A percentile compares a stretch with the other conserved stretches of the same genome.
phyloP scores from a whole-genome alignment of 1,284 basidiomycete genomes.

The Salmacisia buchloeana region DNA sequence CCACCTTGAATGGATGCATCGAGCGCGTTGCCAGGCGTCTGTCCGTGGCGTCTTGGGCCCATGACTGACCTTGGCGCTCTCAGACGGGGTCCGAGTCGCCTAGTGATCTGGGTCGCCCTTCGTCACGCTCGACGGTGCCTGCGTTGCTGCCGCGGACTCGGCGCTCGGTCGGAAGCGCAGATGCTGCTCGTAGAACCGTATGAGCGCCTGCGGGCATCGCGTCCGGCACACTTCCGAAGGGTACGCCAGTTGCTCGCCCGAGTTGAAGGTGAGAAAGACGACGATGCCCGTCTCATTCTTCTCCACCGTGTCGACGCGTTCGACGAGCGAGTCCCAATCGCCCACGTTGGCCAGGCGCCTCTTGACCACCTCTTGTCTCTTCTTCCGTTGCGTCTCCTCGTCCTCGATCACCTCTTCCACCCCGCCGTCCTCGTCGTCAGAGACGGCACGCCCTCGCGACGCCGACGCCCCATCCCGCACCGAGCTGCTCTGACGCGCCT shows the following conservation, averaged over 20 bases:
- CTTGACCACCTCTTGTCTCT: slow-evolving; percentile 22
- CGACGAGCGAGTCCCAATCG: slow-evolving; percentile 35
- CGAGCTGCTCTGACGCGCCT: not conserved
- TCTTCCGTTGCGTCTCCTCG: slow-evolving; percentile 14
- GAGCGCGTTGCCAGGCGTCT: no score
- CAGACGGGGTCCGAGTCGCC: no score
- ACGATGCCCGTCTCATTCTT: slow-evolving; percentile 22
- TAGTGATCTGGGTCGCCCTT: no score
- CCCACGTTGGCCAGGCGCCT: slow-evolving; percentile 14
- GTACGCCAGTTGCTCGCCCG: slow-evolving; percentile 17
- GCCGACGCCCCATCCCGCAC: not conserved
- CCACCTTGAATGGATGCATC: no score
- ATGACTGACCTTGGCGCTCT: no score
- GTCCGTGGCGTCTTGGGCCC: no score
- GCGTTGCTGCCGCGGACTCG: no score
- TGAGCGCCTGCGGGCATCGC: slow-evolving; percentile 30
- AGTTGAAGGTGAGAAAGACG: slow-evolving; percentile 25
- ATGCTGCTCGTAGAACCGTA: slow-evolving; percentile 30
- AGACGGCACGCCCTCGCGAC: slow-evolving; percentile 13
- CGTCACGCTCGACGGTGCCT: no score
- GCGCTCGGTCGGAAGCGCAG: slow-evolving; percentile 20
- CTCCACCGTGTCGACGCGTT: slow-evolving; percentile 25
- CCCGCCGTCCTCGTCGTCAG: slow-evolving; percentile 11
- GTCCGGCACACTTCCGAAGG: slow-evolving; percentile 23
- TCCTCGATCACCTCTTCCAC: slow-evolving; percentile 18